Evolutionary conservation across 768 basidiomycete species (phyloP), one percentile per base, ranked within the genome.

Genomic region (Thelephora aurantiotincta): DNA sequence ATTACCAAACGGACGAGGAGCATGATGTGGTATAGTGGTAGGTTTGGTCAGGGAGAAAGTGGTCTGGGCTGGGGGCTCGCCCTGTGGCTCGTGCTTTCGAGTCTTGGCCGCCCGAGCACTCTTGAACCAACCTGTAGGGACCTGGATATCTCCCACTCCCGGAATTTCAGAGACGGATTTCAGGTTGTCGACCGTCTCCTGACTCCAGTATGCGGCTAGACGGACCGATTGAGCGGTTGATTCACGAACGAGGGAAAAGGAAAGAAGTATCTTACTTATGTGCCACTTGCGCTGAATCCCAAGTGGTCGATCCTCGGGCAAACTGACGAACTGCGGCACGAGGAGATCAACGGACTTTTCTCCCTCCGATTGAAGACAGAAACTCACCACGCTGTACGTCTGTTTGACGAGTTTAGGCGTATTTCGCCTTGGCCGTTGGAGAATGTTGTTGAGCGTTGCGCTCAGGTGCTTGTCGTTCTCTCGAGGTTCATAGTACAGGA

Each of bases 121-220:
- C 57, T 73, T 74, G 64, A 87, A 89, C 71, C 79, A 78, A 14
- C 82, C 82, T 33, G 82, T 80, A 36, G 85, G 86, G 14, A 87
- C 80, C 38, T 62, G 60, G 16, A 79, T 64, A 60, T 82, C 76
- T 36, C 78, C 77, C 51, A 87, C 69, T 44, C 74, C 75, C 20
- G 68, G 76, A 55, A 88, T 73, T 44, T 69, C 73, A 60, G 86
- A 83, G 44, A 88, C 75, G 34, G 82, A 86, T 52, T 72, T 69
- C 36, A 89, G 74, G 47, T 70, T 70, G 58, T 84, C 80, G 50
- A 88, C 66, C 48, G 73, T 81, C 56, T 77, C 77, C 57, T 84
- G 84, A 55, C 81, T 86, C 62, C 86, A 89, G 68, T 89, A 89
- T 43, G 86, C 85, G 51, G 86, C 86, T 89, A 58, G 6, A 44